A percentile compares a stretch with the other conserved stretches of the same genome.
Evolutionary conservation across 225 moss, liverwort and hornwort species (phyloP).

Genomic region (Ulota crispa): DNA sequence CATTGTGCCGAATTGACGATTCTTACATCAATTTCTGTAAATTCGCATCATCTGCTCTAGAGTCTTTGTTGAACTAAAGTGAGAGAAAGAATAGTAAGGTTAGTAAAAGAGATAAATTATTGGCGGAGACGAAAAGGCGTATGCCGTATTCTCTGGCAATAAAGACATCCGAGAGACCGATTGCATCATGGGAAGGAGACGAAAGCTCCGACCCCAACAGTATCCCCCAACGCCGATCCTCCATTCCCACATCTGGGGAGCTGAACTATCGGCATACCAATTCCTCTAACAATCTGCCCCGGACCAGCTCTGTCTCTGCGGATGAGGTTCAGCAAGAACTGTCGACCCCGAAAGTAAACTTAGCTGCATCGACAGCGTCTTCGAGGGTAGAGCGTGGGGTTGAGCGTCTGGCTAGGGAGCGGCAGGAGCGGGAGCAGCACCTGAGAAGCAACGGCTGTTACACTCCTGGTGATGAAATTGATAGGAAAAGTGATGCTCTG

Average conservation of each 20-base stretch:
- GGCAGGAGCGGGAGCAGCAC: conserved; percentile 59
- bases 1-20: conserved; percentile 35
- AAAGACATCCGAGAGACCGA: conserved; percentile 46
- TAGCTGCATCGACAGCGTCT: conserved; percentile 49
- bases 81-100: conserved; percentile 12
- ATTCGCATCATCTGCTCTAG: conserved; percentile 16
- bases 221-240: conserved; percentile 57
- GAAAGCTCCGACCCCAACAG: conserved; percentile 53
- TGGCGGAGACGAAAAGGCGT: conserved; percentile 53
- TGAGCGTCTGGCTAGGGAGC: conserved; percentile 71
- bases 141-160: conserved; percentile 68
- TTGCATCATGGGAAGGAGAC: conserved; percentile 67
- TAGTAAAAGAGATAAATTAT: conserved; percentile 22
- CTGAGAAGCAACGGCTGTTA: conserved; percentile 47
- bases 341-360: conserved; percentile 51
- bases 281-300: conserved; percentile 37
- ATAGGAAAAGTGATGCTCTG: conserved; percentile 41
- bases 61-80: conserved; percentile 8
- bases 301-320: conserved; percentile 44
- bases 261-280: conserved; percentile 42
- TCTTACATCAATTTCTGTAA: conserved; percentile 11
- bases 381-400: conserved; percentile 87
- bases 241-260: conserved; percentile 54
- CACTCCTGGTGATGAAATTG: conserved; percentile 59
- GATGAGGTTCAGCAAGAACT: conserved; percentile 48